phyloP scores from a whole-genome alignment of 495 filamentous ascomycete species.

The Aspergillus taichungensis region DNA sequence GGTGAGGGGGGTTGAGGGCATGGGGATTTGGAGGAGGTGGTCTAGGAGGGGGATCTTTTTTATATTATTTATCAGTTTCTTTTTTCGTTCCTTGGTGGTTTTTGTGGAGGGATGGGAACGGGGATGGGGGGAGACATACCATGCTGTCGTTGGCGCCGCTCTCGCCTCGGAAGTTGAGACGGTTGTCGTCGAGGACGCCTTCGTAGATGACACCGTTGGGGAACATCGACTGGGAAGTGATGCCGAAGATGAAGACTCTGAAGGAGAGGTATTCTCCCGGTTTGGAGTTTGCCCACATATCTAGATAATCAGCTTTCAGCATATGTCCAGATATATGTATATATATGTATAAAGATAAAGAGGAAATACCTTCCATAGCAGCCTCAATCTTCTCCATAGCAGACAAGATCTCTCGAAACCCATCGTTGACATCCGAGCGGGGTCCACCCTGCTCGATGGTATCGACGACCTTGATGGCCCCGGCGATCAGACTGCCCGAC shows the following conservation, averaged over 20 bases:
- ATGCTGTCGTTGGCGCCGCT: constrained; percentile 85
- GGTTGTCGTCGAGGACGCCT: constrained; percentile 60
- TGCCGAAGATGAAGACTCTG: constrained; percentile 91
- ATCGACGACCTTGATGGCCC: constrained; percentile 54
- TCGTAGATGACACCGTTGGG: constrained; percentile 83
- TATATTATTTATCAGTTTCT: constrained; percentile 3
- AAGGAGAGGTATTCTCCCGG: constrained; percentile 72
- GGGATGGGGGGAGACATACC: constrained; percentile 27
- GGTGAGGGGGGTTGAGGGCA: constrained; percentile 79
- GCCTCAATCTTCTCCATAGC: constrained; percentile 63
- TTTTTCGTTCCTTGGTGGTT: too few species aligned
- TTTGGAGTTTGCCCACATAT: constrained; percentile 80
- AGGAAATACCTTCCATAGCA: constrained; percentile 61
- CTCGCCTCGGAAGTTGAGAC: constrained; percentile 72
- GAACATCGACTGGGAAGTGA: constrained; percentile 85
- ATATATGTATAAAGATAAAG: background rate
- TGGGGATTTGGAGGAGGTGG: constrained; percentile 67
- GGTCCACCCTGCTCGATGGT: constrained; percentile 40
- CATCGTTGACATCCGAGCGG: constrained; percentile 52
- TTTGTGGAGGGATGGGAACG: background rate
- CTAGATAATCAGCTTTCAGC: too few species aligned
- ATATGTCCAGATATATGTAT: too few species aligned
- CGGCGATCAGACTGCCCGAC: constrained; percentile 61
- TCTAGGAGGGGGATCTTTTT: constrained; percentile 73
- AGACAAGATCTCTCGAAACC: constrained; percentile 49